Base-by-base conservation (phyloP, 2,329 filamentous ascomycete genomes). In the Ceratocystis lukuohia region DNA sequence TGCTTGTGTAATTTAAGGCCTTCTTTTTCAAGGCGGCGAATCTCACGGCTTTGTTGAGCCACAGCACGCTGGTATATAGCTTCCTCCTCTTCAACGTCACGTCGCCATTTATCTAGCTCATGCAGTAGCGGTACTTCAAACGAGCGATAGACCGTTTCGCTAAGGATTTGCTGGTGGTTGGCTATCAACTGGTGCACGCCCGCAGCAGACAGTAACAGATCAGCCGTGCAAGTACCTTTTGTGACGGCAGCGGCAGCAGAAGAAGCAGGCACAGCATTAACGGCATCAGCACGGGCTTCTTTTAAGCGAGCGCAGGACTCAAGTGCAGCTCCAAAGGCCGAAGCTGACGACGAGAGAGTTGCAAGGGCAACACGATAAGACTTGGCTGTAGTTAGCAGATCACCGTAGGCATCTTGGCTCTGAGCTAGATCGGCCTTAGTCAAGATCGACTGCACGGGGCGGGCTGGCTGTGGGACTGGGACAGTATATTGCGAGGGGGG, bases 71-170 rank as follows among this genome's bases (percentile, higher is more conserved):
- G 78, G 73, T 88, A 88, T 10, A 77, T 76, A 65, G 83, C 80
- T 71, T 86, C 82, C 71, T 87, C 85, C 70, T 87, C 85, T 68
- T 85, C 84, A 67, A 87, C 82, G 70, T 82, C 80, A 64, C 78
- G 78, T 65, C 80, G 80, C 84, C 85, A 88, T 69, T 80, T 80
- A 73, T 88, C 85, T 37, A 88, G 77, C 74, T 88, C 85, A 75
- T 87, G 84, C n/a, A 88, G 78, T 25, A 88, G 76, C 3, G 85
- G 85, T 46, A 88, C 84, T 74, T 88, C 85, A 72, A 88, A 88
- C 67, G 79, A 80, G 65, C 85, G 79, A 74, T 88, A 88, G 7
- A 88, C 83, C 0, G 84, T 87, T 74, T 88, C 85, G 69, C 80
- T 83, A 2, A 88, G 79, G 70, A 88, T 88, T 72, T 87, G 84